A percentile compares a stretch with the other conserved stretches of the same genome.
Evolutionary conservation across 108 stramenopile species (phyloP).

Genomic region (Fragilariopsis cylindrus): DNA sequence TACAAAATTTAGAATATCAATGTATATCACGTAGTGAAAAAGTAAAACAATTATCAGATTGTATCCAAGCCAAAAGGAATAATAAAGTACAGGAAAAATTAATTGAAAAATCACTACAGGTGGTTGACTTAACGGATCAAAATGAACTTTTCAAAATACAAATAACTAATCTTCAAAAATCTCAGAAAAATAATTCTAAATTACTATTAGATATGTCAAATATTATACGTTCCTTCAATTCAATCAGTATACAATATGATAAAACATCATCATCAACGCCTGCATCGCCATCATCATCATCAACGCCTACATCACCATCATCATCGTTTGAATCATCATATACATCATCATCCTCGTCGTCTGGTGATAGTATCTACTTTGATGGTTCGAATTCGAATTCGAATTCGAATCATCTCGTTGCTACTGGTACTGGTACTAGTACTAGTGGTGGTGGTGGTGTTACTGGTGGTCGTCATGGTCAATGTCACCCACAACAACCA

Average conservation of each 20-base stretch:
- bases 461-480: too few relatives aligned
- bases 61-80: background rate
- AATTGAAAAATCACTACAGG: constrained; percentile 18
- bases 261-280: too few relatives aligned
- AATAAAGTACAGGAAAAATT: constrained; percentile 21
- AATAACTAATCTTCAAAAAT: background rate
- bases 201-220: constrained; percentile 22
- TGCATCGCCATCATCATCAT: background rate
- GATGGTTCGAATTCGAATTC: too few relatives aligned
- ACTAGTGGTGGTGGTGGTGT: too few relatives aligned
- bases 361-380: too few relatives aligned
- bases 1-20: constrained; percentile 19
- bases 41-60: constrained; percentile 10
- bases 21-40: constrained; percentile 29
- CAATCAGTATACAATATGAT: background rate
- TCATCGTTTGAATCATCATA: too few relatives aligned
- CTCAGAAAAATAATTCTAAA: constrained; percentile 15
- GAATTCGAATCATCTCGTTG: too few relatives aligned
- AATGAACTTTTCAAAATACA: constrained; percentile 7
- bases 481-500: background rate
- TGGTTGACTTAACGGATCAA: background rate
- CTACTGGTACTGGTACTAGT: too few relatives aligned
- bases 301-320: background rate
- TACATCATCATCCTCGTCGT: too few relatives aligned
- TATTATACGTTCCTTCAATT: constrained; percentile 16